A percentile compares a stretch with the other conserved stretches of the same genome.
phyloP scores from a whole-genome alignment of 768 basidiomycete species.

The Trametes meyenii region DNA sequence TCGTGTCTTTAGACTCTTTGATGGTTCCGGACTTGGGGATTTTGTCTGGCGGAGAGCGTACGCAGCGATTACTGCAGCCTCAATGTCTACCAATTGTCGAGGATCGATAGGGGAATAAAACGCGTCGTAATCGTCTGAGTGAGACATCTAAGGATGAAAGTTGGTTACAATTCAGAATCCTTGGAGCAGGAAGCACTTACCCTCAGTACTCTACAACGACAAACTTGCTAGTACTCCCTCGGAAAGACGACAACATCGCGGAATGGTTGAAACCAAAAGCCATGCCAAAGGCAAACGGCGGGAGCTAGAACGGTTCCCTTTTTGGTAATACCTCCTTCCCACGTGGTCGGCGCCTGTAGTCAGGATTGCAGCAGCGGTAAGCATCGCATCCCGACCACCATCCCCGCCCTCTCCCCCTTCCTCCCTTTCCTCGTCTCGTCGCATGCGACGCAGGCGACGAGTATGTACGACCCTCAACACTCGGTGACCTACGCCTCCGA shows the following conservation, averaged over 20 bases:
- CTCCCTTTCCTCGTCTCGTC: constrained; percentile 3
- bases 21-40: neutral
- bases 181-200: no score
- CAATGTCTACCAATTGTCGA: constrained; percentile 24
- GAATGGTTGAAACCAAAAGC: no score
- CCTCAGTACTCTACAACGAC: no score
- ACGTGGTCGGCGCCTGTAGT: no score
- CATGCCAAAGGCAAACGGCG: no score
- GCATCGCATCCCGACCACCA: constrained; percentile 12
- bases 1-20: neutral
- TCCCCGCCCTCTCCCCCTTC: constrained; percentile 7
- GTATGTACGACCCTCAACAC: constrained; percentile 25
- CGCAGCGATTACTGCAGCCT: constrained; percentile 12
- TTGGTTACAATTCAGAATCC: no score
- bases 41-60: neutral
- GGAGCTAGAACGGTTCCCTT: no score
- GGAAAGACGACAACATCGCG: no score
- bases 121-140: constrained; percentile 31
- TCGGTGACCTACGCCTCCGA: constrained; percentile 16
- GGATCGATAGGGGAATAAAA: constrained; percentile 25
- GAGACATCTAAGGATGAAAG: neutral
- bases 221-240: no score
- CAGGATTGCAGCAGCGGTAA: neutral
- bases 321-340: neutral
- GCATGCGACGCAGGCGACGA: constrained; percentile 21